Conservation (phyloP, 495 filamentous ascomycete species). For the Neurospora cerealis region DNA sequence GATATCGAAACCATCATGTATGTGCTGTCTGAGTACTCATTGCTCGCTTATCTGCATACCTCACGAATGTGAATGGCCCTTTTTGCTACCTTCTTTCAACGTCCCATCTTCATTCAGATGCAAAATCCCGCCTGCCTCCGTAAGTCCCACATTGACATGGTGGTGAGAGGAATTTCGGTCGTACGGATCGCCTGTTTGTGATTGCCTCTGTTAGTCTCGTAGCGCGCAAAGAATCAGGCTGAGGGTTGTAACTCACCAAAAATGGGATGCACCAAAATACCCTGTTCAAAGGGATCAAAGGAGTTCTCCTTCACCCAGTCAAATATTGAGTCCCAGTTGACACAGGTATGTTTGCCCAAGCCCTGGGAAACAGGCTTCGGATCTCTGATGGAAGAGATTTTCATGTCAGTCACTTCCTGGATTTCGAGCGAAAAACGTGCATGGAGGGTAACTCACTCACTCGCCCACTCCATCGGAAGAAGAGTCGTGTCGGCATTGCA, state of each 20-base stretch:
- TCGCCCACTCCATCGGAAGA: constrained; percentile 2
- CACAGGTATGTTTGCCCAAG: constrained; percentile 1
- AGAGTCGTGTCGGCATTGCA: constrained; percentile 6
- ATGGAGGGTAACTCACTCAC: not conserved
- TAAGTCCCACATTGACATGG: constrained; percentile 1
- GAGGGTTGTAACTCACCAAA: not conserved
- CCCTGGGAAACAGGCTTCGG: not conserved
- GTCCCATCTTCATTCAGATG: not conserved
- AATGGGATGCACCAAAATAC: constrained; percentile 1
- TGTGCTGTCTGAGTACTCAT: not conserved
- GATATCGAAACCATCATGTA: not conserved
- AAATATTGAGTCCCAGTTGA: not conserved
- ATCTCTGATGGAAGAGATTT: not conserved
- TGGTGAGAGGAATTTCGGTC: not conserved
- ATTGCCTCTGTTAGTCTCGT: not conserved
- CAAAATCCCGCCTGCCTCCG: not conserved
- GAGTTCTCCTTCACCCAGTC: constrained; percentile 1
- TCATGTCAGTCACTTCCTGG: not conserved
- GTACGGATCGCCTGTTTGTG: constrained; percentile 1
- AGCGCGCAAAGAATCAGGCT: not conserved
- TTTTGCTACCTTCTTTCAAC: not conserved
- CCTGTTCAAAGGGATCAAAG: not conserved
- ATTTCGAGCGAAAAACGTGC: no score
- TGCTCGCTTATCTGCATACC: not conserved
- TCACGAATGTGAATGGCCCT: not conserved